Evolutionary conservation across 1,284 basidiomycete species (phyloP), one percentile per base, ranked within the genome.

Genomic region (Ustilago shanxiensis): DNA sequence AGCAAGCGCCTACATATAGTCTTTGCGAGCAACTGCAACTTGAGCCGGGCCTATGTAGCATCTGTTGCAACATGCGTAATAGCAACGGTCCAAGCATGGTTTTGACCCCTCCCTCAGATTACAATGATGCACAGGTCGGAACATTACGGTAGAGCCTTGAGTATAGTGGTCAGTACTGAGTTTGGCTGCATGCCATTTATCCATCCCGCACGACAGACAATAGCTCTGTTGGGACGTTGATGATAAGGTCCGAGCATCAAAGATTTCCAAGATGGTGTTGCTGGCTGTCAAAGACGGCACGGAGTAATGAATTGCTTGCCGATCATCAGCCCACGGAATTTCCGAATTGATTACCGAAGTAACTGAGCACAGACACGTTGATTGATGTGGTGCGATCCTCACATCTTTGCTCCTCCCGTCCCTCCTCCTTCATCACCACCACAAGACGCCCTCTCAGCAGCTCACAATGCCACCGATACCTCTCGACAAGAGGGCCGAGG

Each of bases 401-500:
- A 22, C 45, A 47, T 7, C 41, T 47, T 47, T 28, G 13, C 47
- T 18, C 7, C 47, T 13, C 18, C 28, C 47, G 20, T 53, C 51
- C 18, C 29, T 31, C 51, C 51, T 24, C 29, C 51, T 33, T 50
- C 51, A 33, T n/a, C 31, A 20, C 18, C 28, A 45, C 41, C 41
- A 31, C n/a, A 10, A 24, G 6, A 13, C 2, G n/a, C 16, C 6
- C 20, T n/a, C n/a, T 44, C 41, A 41, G 41, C 18, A 45, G 26
- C n/a, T 41, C 44, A 35, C 11, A n/a, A 58, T 58, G 44, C 24
- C 39, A 37, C 16, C 24, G 6, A 37, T 20, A 13, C 28, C 20
- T 2, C 7, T 59, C 39, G 41, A 35, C 49, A 57, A 53, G 33
- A 53, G 53, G 51, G 54, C 51, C 24, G 14, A 49, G 13, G 50